Evolutionary conservation across 306 rosid genomes (phyloP), one percentile per base, ranked within the genome.

Genomic region (Begonia loranthoides): DNA sequence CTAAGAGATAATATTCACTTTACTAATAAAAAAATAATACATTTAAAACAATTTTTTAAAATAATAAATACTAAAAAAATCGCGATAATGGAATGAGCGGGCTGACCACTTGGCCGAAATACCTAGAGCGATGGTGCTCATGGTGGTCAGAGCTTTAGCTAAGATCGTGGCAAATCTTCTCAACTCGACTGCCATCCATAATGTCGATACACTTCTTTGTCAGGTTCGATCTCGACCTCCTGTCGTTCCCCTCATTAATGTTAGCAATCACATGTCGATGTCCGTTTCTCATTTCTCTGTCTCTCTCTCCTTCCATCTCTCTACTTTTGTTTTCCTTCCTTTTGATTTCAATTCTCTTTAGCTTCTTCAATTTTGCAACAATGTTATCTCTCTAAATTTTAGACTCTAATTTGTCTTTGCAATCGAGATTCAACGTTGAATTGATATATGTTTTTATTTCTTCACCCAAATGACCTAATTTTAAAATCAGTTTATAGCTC

Each of bases 191-290:
- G 33, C 73, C 21, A 79, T 89, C 45, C 82, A 75, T 66, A 89
- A 89, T 57, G 87, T 85, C 57, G 73, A 82, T 49, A 74, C 81
- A 3, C 97, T 85, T 50, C 45, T 89, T 49, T 77, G 65, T 46
- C 78, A 75, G 10, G 79, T 89, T 24, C 83, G 70, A 10, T 70
- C 79, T 50, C 78, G 97, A 56, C 82, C 95, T 58, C 66, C 62
- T 1, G 78, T 83, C 13, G 76, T 82, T 1, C 90, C 97, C 14
- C 84, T 89, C 55, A 64, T 89, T 52, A 89, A 94, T 22, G 83
- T 85, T 4, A 79, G 95, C 90, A 89, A 89, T 51, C 97, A 89
- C 67, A 82, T 85, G 94, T 89, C 97, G 60, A 85, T 90, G 77
- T 70, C 50, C 45, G 74, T n/a, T 12, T 34, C n/a, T 13, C n/a